Base-by-base conservation (phyloP, 305 asterid genomes). In the Fraxinus angustifolia region DNA sequence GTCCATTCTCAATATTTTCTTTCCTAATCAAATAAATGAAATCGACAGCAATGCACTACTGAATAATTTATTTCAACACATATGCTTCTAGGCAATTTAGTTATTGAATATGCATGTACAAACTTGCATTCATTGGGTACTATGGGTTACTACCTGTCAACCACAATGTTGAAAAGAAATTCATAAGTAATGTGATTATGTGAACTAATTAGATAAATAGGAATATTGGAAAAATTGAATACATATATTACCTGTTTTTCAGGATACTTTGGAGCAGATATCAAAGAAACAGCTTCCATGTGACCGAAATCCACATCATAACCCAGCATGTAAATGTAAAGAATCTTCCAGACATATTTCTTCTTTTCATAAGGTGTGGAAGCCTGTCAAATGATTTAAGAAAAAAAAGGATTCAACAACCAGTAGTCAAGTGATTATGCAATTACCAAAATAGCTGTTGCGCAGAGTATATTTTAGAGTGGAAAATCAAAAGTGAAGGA, bases 331-430 rank as follows among this genome's bases (percentile, higher is more conserved):
- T 86, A 92, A 85, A 96, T 93, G 91, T 96, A 96, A 83, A 96
- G 98, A 98, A 96, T 94, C 87, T 96, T 96, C 99, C 99, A 96
- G 79, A 96, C 98, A 83, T 96, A 96, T 83, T 96, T 96, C 90
- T 96, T 96, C 96, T 96, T 96, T 90, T 93, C 98, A 80, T 94
- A 92, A 75, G 92, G 98, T 74, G 99, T 84, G 87, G 92, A 87
- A 82, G 93, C 97, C 99, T 96, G 95, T 79, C 80, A 80, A 40
- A 40, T 40, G 48, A 40, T 40, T 38, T 35, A 6, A 40, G 71
- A 23, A 33, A 87, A 85, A 76, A 82, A 75, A 80, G 53, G 73
- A 71, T 6, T 73, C 4, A 26, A 80, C 33, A 78, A 80, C 23
- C 31, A 79, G 23, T 76, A 77, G 71, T 48, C 73, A 80, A 14